Evolutionary conservation across 345 rosid genomes (phyloP).

Genomic region (Crucihimalaya himalaica): DNA sequence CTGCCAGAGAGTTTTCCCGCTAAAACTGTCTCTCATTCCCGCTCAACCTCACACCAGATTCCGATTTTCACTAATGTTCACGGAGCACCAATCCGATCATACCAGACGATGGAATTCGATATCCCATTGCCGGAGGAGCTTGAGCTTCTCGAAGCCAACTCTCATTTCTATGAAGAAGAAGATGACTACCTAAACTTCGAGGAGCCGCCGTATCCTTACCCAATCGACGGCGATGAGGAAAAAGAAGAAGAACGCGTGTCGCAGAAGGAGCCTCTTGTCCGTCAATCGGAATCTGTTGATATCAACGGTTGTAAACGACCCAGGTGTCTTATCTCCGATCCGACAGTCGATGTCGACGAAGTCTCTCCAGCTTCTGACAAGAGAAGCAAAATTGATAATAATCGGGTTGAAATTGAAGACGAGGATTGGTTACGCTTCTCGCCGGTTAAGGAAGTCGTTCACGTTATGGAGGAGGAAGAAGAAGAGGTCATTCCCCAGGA

Average conservation of each 20-base stretch:
- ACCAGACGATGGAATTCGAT: slow-evolving; percentile 58
- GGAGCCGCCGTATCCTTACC: slow-evolving; percentile 40
- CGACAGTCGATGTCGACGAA: slow-evolving; percentile 23
- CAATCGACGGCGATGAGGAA: slow-evolving; percentile 37
- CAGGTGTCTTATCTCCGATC: slow-evolving; percentile 36
- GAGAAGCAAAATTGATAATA: slow-evolving; percentile 48
- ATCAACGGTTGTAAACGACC: slow-evolving; percentile 55
- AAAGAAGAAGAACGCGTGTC: slow-evolving; percentile 23
- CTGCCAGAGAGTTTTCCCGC: slow-evolving; percentile 34
- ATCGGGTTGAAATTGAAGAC: slow-evolving; percentile 27
- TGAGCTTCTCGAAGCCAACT: slow-evolving; percentile 83
- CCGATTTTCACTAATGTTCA: slow-evolving; percentile 12
- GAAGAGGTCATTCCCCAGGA: slow-evolving; percentile 46
- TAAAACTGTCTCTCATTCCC: slow-evolving; percentile 18
- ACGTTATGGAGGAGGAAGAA: slow-evolving; percentile 33
- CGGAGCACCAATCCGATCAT: background rate
- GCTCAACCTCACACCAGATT: slow-evolving; percentile 27
- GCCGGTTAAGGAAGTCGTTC: slow-evolving; percentile 43
- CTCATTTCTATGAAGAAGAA: slow-evolving; percentile 52
- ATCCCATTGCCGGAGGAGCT: slow-evolving; percentile 86
- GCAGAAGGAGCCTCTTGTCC: slow-evolving; percentile 27
- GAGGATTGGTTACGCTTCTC: slow-evolving; percentile 74
- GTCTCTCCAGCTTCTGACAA: slow-evolving; percentile 46
- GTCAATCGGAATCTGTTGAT: slow-evolving; percentile 35
- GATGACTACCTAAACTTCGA: slow-evolving; percentile 41